Percentiles rank a stretch among this genome's conserved stretches.
Evolutionary conservation across 805 yeast genomes (phyloP).

Genomic region (Teunomyces stri): DNA sequence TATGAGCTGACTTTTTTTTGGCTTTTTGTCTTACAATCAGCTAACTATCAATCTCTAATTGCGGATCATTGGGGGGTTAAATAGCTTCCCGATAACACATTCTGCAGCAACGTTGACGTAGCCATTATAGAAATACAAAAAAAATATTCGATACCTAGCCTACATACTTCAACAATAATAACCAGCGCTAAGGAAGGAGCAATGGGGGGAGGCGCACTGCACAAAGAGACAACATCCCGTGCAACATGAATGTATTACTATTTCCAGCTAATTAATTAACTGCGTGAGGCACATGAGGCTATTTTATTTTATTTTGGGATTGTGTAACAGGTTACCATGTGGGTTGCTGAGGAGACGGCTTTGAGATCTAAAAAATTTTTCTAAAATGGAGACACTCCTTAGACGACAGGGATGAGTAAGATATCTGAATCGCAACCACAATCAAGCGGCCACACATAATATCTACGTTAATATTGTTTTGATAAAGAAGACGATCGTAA

Average conservation of each 20-base stretch:
- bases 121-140: neutral
- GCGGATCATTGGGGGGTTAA: neutral
- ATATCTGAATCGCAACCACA: neutral
- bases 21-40: neutral
- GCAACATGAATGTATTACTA: neutral
- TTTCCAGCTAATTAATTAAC: neutral
- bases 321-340: neutral
- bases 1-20: neutral
- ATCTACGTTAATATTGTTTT: too few relatives aligned
- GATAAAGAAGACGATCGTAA: neutral
- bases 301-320: neutral
- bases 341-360: neutral
- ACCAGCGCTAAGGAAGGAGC: neutral
- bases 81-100: neutral
- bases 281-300: neutral
- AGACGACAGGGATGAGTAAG: neutral
- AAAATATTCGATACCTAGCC: neutral
- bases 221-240: neutral
- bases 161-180: neutral
- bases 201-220: neutral
- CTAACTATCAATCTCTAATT: neutral
- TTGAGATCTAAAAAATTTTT: neutral
- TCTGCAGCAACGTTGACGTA: constrained; percentile 1
- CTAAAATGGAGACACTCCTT: neutral
- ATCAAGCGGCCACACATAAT: too few relatives aligned